A percentile compares a stretch with the other conserved stretches of the same genome.
These are phyloP conservation scores for Hysterium pulicare DNA, from an alignment of 2,329 filamentous ascomycete genomes.

Conservation along the genomic window DNA sequence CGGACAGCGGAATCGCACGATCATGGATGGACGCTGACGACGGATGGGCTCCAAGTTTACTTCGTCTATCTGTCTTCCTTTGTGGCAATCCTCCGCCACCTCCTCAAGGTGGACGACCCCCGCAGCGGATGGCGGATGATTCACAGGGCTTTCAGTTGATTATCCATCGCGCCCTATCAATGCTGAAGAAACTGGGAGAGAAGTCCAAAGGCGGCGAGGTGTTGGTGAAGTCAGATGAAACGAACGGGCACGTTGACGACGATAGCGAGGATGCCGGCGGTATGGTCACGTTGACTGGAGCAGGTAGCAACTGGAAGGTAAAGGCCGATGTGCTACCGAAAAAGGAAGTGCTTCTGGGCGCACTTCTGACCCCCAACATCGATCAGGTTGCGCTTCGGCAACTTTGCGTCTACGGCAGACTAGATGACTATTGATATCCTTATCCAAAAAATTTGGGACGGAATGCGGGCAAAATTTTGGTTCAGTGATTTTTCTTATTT, in stretches of 20 bases:
- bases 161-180: slow-evolving; percentile 45
- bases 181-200: slow-evolving; percentile 46
- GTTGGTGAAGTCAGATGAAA: slow-evolving; percentile 19
- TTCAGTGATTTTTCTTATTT: no score
- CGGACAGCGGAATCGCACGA: slow-evolving; percentile 70
- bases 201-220: slow-evolving; percentile 38
- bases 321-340: slow-evolving; percentile 44
- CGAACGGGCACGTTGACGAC: slow-evolving; percentile 24
- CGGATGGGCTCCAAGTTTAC: slow-evolving; percentile 76
- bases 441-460: slow-evolving; percentile 1
- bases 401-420: slow-evolving; percentile 36
- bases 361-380: slow-evolving; percentile 42
- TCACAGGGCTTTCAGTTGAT: slow-evolving; percentile 38
- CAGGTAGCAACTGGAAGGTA: slow-evolving; percentile 31
- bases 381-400: slow-evolving; percentile 44
- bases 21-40: slow-evolving; percentile 81
- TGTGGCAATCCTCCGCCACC: slow-evolving; percentile 24
- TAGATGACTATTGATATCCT: slow-evolving; percentile 25
- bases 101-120: slow-evolving; percentile 18
- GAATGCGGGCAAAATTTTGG: no score
- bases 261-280: slow-evolving; percentile 19
- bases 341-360: slow-evolving; percentile 45
- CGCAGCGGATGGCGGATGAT: slow-evolving; percentile 32
- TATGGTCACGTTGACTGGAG: slow-evolving; percentile 15
- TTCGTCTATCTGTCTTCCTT: slow-evolving; percentile 70